A percentile compares a stretch with the other conserved stretches of the same genome.
Evolutionary conservation across 2,329 filamentous ascomycete species (phyloP).

Genomic region (Diaporthe longicolla): DNA sequence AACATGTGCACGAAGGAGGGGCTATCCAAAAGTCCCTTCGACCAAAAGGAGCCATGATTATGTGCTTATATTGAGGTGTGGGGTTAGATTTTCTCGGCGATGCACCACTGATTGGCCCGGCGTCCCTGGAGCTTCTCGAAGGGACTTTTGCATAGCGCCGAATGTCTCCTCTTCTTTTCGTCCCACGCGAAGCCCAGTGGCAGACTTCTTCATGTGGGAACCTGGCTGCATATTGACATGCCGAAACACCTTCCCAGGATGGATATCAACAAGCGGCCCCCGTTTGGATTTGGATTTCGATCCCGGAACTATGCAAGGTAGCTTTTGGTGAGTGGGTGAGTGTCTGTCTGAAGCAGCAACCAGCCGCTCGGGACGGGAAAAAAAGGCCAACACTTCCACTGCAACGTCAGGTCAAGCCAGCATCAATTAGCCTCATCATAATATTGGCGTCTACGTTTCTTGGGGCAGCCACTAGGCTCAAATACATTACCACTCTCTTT

Average conservation of each 20-base stretch:
- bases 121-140: conserved; percentile 20
- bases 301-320: neutral
- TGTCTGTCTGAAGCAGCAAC: neutral
- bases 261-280: neutral
- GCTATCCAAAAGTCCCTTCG: conserved; percentile 19
- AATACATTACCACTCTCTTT: conserved; percentile 8
- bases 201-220: neutral
- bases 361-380: neutral
- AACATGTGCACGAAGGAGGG: neutral
- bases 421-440: neutral
- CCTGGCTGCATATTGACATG: neutral
- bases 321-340: neutral
- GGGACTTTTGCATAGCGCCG: conserved; percentile 32
- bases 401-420: conserved; percentile 16
- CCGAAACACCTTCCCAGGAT: neutral
- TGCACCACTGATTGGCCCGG: conserved; percentile 29
- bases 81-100: conserved; percentile 20
- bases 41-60: neutral
- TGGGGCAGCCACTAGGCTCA: conserved; percentile 5
- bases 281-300: neutral
- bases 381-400: conserved; percentile 3
- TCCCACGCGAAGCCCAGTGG: neutral
- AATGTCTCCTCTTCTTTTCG: conserved; percentile 20
- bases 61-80: conserved; percentile 25
- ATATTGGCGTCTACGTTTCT: neutral